Evolutionary conservation across 1,139 yeast genomes (phyloP), one percentile per base, ranked within the genome.

Genomic region (Kluyveromyces sp.): DNA sequence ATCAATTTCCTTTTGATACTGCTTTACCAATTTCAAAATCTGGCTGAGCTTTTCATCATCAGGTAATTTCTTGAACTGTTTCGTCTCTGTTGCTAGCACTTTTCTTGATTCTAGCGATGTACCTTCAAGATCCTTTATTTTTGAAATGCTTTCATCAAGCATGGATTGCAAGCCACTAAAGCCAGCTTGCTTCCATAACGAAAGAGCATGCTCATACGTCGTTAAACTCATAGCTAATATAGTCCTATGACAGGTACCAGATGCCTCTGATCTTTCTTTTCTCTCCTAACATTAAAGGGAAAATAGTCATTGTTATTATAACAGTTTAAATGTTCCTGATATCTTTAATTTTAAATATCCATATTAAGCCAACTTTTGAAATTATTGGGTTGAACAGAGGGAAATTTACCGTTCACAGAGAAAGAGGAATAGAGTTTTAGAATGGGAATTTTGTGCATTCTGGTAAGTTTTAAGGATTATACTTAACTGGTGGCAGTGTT

Each of bases 1-100:
- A 62, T 92, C 98, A 57, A 92, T 85, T 62, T 89, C 97, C 50
- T 81, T 77, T 64, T 92, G 98, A 62, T 92, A 92, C 39, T 79
- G 71, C 65, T 90, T 92, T 51, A 92, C 72, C 40, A 92, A 66
- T 55, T 86, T 86, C 61, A 87, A 69, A 56, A 83, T 81, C 38
- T 55, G 54, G 1, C 62, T 70, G 42, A 89, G 67, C 63, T 88
- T 90, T 46, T 75, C 81, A 3, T 72, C 77, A 50, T 83, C 85
- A 0, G 73, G 71, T 34, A 88, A 67, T 59, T 84, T 87, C 61
- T 82, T 79, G 67, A 90, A 92, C 47, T 78, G 81, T 60, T 89
- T 90, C 15, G 97, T 92, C 58, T 79, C 80, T 1, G 82, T 67
- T 0, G 97, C 95, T 47, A 92, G 70, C 41, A 76, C 78, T 64